phyloP scores from a whole-genome alignment of 352 stramenopile species.

The Blastocystis sp. region DNA sequence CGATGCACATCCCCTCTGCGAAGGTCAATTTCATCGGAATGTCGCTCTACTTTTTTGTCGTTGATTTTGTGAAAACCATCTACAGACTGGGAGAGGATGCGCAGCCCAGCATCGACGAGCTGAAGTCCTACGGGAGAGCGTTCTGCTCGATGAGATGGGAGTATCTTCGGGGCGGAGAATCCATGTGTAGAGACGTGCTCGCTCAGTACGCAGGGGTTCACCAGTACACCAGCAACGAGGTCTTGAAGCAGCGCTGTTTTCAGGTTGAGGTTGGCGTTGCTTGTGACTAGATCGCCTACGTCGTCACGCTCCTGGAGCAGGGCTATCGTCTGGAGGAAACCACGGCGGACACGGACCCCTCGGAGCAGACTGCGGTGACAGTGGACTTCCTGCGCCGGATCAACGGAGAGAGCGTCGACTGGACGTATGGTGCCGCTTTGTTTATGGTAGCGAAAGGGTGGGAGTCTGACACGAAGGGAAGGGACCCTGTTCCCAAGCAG shows the following conservation, averaged over 20 bases:
- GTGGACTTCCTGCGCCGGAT: slow-evolving; percentile 2
- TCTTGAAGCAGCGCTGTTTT: slow-evolving; percentile 52
- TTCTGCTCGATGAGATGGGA: slow-evolving; percentile 42
- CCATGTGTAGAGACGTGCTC: slow-evolving; percentile 2
- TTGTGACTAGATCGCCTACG: slow-evolving; percentile 14
- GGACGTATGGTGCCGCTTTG: slow-evolving; percentile 50
- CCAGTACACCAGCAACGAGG: slow-evolving; percentile 13
- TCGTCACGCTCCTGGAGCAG: slow-evolving; percentile 34
- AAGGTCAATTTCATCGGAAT: slow-evolving; percentile 42
- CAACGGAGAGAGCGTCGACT: slow-evolving; percentile 50
- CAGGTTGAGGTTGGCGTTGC: not conserved
- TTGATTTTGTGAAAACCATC: slow-evolving; percentile 31
- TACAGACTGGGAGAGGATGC: not conserved
- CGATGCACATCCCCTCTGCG: slow-evolving; percentile 2
- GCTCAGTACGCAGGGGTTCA: not conserved
- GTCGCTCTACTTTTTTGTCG: slow-evolving; percentile 54
- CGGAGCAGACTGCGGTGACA: not conserved
- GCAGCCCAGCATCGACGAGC: slow-evolving; percentile 17
- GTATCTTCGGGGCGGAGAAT: not conserved
- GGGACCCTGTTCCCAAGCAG: slow-evolving; percentile 5
- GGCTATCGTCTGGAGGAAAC: not conserved
- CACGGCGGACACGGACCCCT: not conserved
- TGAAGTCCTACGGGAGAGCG: slow-evolving; percentile 6
- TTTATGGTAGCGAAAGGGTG: not conserved
- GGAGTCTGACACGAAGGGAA: not conserved